Conservation (phyloP, 805 yeast species). For the Lipomyces oligophaga region DNA sequence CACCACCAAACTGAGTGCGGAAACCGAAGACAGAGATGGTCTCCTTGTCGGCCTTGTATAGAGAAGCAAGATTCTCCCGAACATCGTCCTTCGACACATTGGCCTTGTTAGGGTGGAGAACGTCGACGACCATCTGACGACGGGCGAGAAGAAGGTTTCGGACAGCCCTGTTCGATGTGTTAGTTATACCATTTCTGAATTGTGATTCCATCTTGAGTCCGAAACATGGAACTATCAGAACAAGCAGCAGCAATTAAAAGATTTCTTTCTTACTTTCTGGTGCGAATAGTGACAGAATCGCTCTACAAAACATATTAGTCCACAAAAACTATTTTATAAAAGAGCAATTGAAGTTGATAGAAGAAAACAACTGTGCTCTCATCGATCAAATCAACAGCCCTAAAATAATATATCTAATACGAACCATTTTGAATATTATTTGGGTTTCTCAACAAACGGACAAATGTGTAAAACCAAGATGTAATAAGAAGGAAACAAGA, state of each 20-base stretch:
- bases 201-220: neutral
- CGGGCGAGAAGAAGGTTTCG: conserved; percentile 98
- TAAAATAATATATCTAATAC: too few species aligned
- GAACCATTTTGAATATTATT: too few species aligned
- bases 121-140: conserved; percentile 99
- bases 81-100: conserved; percentile 99
- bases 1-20: conserved; percentile 99
- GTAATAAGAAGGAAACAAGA: too few species aligned
- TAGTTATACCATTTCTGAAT: neutral
- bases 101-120: conserved; percentile 98
- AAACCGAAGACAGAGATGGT: conserved; percentile 97
- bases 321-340: neutral
- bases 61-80: conserved; percentile 86
- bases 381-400: neutral
- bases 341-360: neutral
- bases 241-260: neutral
- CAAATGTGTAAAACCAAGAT: too few species aligned
- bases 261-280: conserved; percentile 62
- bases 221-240: neutral
- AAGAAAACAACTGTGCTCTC: too few species aligned
- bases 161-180: conserved; percentile 52
- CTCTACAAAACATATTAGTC: conserved; percentile 14
- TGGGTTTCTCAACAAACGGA: too few species aligned
- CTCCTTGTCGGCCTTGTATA: conserved; percentile 89
- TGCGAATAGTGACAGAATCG: conserved; percentile 99